These are phyloP conservation scores for Trypanosoma conorhini DNA, from an alignment of 208 protist species.

Conservation along the genomic window DNA sequence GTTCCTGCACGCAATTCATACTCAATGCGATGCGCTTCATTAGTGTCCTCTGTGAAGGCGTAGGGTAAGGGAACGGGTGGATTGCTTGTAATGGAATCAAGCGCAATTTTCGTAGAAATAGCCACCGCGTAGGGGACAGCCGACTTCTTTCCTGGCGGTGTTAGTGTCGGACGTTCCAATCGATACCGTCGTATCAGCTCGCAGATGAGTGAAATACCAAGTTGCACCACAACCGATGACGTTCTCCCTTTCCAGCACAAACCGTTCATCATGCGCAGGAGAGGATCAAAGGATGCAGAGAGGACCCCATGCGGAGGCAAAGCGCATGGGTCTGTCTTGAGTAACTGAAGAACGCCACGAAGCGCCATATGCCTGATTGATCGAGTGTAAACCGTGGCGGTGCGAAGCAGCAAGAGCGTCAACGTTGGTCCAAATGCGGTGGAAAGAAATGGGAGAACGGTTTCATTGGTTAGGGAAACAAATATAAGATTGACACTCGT, in stretches of 20 bases:
- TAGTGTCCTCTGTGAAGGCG: conserved; percentile 45
- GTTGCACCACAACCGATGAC: conserved; percentile 73
- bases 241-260: conserved; percentile 71
- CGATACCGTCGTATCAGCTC: conserved; percentile 77
- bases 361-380: conserved; percentile 72
- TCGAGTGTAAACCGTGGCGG: conserved; percentile 59
- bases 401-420: conserved; percentile 59
- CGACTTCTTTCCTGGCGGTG: conserved; percentile 31
- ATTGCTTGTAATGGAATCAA: conserved; percentile 52
- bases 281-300: conserved; percentile 51
- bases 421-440: conserved; percentile 61
- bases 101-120: conserved; percentile 53
- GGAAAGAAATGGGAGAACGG: conserved; percentile 34
- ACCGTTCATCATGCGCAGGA: conserved; percentile 71
- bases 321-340: conserved; percentile 45
- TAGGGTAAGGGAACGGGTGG: conserved; percentile 69
- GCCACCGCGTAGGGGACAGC: conserved; percentile 78
- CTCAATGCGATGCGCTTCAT: conserved; percentile 50
- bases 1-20: conserved; percentile 40
- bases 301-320: conserved; percentile 66
- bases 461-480: conserved; percentile 33
- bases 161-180: conserved; percentile 34
- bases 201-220: conserved; percentile 77
- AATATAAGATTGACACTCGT: conserved; percentile 33
- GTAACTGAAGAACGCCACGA: conserved; percentile 67